Evolutionary conservation across 345 rosid species (phyloP).

Genomic region (Hirschfeldia incana): DNA sequence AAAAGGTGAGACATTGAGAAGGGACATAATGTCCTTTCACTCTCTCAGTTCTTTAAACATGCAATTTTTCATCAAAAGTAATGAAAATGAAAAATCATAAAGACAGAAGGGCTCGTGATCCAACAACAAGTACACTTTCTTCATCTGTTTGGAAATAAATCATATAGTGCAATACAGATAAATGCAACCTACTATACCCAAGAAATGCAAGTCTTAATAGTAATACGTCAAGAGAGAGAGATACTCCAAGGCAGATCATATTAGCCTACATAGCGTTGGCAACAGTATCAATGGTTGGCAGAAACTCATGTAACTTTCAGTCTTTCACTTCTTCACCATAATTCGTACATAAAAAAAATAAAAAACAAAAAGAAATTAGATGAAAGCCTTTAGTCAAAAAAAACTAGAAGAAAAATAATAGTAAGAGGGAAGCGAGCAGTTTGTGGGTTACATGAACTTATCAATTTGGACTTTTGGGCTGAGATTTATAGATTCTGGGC

Average conservation of each 20-base stretch:
- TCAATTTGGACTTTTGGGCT: slow-evolving; percentile 1
- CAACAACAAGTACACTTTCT: slow-evolving; percentile 35
- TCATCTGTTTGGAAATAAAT: slow-evolving; percentile 13
- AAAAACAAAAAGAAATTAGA: too few relatives aligned
- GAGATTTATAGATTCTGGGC: not conserved
- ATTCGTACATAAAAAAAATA: not conserved
- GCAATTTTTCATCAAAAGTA: slow-evolving; percentile 23
- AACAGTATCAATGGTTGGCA: not conserved
- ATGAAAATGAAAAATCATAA: slow-evolving; percentile 23
- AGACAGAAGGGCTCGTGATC: slow-evolving; percentile 44
- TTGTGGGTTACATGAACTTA: not conserved
- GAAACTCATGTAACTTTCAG: too few relatives aligned
- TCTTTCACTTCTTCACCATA: not conserved
- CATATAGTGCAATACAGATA: not conserved
- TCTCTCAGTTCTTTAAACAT: slow-evolving; percentile 26
- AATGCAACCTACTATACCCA: too few relatives aligned
- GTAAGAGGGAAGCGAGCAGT: not conserved
- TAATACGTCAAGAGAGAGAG: not conserved
- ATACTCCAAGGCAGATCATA: not conserved
- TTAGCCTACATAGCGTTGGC: not conserved
- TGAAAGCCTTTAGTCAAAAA: too few relatives aligned
- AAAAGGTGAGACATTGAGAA: slow-evolving; percentile 33
- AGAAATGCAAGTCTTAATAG: too few relatives aligned
- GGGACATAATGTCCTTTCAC: slow-evolving; percentile 36
- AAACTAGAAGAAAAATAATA: too few relatives aligned